phyloP scores from a whole-genome alignment of 352 stramenopile species.

The Pythium angustatum region DNA sequence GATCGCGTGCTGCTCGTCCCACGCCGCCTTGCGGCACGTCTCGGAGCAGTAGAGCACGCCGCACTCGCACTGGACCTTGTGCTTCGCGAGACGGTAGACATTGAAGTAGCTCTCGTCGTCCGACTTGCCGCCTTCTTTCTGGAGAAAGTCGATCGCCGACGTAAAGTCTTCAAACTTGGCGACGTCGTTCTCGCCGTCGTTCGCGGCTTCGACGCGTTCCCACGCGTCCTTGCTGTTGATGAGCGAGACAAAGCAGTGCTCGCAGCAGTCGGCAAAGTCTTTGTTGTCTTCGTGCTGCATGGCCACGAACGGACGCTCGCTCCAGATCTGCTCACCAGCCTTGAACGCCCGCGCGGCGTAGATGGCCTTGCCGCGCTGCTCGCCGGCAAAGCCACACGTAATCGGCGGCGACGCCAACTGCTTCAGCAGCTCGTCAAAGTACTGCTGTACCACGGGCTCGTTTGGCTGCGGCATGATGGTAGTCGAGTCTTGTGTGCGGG shows the following conservation, averaged over 20 bases:
- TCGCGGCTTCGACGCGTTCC: conserved; percentile 51
- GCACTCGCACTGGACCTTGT: conserved; percentile 66
- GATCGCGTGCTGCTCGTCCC: conserved; percentile 74
- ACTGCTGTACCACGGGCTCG: conserved; percentile 45
- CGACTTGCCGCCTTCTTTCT: conserved; percentile 65
- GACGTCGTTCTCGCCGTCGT: conserved; percentile 40
- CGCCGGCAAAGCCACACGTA: conserved; percentile 44
- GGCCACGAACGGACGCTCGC: conserved; percentile 58
- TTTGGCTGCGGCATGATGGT: conserved; percentile 44
- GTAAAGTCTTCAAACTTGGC: conserved; percentile 58
- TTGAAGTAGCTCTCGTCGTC: conserved; percentile 73
- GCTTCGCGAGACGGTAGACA: conserved; percentile 57
- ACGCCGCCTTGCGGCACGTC: conserved; percentile 67
- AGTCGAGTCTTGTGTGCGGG: not conserved
- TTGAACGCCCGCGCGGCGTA: conserved; percentile 55
- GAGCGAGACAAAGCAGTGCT: conserved; percentile 78
- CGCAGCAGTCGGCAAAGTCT: conserved; percentile 76
- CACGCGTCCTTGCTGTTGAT: conserved; percentile 64
- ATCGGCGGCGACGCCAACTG: conserved; percentile 57
- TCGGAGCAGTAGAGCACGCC: conserved; percentile 86
- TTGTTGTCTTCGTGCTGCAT: conserved; percentile 83
- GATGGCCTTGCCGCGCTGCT: conserved; percentile 76
- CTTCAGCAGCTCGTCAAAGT: conserved; percentile 63
- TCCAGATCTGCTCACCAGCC: conserved; percentile 65
- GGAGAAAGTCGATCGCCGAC: conserved; percentile 54